Evolutionary conservation across 495 filamentous ascomycete genomes (phyloP).

Genomic region (Achaetomiella virescens): DNA sequence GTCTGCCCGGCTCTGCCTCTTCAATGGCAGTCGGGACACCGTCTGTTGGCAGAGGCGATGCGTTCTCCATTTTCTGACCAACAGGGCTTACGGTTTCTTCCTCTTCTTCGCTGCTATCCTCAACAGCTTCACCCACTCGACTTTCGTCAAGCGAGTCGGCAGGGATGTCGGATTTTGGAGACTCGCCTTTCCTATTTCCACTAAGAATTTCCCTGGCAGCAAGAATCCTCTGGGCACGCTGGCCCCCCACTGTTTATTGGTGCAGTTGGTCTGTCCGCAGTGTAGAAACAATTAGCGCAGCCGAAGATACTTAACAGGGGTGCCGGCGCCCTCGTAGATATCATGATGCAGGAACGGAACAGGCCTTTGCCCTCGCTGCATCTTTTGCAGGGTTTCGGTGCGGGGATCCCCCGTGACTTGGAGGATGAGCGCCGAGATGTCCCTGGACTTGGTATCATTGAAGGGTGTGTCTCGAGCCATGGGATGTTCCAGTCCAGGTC

Average conservation of each 20-base stretch:
- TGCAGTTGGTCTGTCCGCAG: slow-evolving; percentile 24
- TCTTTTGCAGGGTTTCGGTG: slow-evolving; percentile 19
- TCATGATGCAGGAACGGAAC: slow-evolving; percentile 28
- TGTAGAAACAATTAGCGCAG: slow-evolving; percentile 36
- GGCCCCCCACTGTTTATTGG: slow-evolving; percentile 21
- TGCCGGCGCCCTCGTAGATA: slow-evolving; percentile 13
- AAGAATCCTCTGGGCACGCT: slow-evolving; percentile 10
- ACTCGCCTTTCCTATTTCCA: no score
- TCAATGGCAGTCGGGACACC: slow-evolving; percentile 3
- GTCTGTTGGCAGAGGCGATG: background rate
- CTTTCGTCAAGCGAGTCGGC: background rate
- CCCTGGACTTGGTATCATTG: slow-evolving; percentile 17
- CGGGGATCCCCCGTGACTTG: slow-evolving; percentile 26
- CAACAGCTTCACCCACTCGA: background rate
- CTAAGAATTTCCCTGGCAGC: background rate
- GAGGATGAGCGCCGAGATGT: slow-evolving; percentile 28
- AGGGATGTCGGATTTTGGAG: background rate
- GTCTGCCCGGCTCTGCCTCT: slow-evolving; percentile 24
- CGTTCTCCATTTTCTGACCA: background rate
- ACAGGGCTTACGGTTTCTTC: background rate
- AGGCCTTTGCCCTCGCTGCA: slow-evolving; percentile 26
- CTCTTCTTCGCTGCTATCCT: background rate
- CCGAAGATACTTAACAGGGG: slow-evolving; percentile 10
- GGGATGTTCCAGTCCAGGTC: slow-evolving; percentile 21
- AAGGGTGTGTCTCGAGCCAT: slow-evolving; percentile 14